These are phyloP conservation scores for Exserohilum rostratum DNA, from an alignment of 2,329 filamentous ascomycete genomes.

Conservation along the genomic window DNA sequence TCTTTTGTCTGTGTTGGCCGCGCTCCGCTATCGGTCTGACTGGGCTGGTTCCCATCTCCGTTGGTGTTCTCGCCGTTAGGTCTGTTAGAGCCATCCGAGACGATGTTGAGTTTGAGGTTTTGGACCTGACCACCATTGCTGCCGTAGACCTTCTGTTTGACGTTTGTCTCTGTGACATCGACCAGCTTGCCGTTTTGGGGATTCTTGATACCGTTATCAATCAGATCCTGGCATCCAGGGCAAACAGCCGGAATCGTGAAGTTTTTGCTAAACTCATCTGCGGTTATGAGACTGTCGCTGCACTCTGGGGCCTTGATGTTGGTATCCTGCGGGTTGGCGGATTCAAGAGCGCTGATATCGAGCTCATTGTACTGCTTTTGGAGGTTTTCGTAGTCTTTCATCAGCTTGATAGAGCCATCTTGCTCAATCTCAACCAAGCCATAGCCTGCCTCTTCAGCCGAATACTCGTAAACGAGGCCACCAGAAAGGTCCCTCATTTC, in stretches of 20 bases:
- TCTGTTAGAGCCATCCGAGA: conserved; percentile 61
- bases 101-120: conserved; percentile 64
- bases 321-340: conserved; percentile 63
- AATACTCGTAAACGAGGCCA: conserved; percentile 82
- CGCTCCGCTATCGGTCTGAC: conserved; percentile 16
- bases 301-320: conserved; percentile 68
- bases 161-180: conserved; percentile 61
- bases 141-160: conserved; percentile 64
- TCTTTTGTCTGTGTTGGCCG: conserved; percentile 25
- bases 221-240: conserved; percentile 73
- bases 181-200: conserved; percentile 65
- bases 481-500: conserved; percentile 77
- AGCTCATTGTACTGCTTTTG: conserved; percentile 76
- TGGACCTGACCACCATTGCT: conserved; percentile 64
- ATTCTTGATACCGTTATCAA: conserved; percentile 74
- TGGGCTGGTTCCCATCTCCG: conserved; percentile 1
- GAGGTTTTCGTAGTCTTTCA: conserved; percentile 67
- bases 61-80: conserved; percentile 54
- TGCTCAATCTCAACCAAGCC: conserved; percentile 55
- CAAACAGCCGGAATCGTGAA: conserved; percentile 76
- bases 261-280: conserved; percentile 71
- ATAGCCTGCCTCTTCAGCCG: conserved; percentile 69
- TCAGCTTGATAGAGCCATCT: conserved; percentile 52
- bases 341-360: conserved; percentile 71
- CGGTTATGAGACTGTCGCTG: conserved; percentile 67